These are phyloP conservation scores for Musa itinerans DNA, from an alignment of 176 grass and related monocot genomes.

Conservation along the genomic window DNA sequence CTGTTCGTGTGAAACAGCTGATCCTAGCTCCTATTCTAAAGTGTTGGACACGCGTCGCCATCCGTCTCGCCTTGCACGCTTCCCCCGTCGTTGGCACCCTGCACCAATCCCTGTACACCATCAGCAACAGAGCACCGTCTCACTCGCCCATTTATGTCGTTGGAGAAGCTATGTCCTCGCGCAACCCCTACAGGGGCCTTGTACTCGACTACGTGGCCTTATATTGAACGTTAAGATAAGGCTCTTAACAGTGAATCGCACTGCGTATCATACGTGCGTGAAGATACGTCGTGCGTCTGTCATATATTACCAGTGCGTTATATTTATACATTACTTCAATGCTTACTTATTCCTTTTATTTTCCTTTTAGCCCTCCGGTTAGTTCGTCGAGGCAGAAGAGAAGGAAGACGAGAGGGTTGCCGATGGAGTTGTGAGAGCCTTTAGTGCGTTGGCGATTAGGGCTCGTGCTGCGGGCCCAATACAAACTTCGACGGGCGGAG, in stretches of 20 bases:
- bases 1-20: not conserved
- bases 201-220: no score
- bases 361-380: not conserved
- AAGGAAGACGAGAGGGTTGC: not conserved
- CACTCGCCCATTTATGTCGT: no score
- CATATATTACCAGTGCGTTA: no score
- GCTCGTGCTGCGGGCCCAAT: not conserved
- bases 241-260: no score
- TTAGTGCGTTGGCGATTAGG: not conserved
- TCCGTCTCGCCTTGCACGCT: not conserved
- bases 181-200: no score
- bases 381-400: not conserved
- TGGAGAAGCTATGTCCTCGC: no score
- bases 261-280: no score
- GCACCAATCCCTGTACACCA: not conserved
- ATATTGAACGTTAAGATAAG: no score
- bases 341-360: not conserved
- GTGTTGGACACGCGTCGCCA: not conserved
- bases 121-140: no score
- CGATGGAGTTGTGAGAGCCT: not conserved
- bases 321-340: no score
- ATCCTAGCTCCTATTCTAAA: not conserved
- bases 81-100: not conserved
- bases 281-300: no score
- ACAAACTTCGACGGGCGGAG: constrained; percentile 1